Evolutionary conservation across 306 rosid species (phyloP), one percentile per base, ranked within the genome.

Genomic region (Canavalia gladiata): DNA sequence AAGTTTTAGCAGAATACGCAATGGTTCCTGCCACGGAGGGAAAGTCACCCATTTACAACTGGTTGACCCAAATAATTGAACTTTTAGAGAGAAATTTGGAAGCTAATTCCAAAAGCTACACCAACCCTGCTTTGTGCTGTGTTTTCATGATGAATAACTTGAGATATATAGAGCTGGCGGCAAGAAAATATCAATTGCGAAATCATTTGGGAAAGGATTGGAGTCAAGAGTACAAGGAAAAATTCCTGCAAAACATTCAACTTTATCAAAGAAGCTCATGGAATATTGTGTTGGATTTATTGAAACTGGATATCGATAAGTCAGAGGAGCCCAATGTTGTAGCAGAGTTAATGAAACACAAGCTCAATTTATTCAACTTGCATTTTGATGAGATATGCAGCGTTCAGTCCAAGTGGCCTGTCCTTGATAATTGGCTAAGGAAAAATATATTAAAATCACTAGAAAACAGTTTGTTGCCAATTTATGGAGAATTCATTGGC

Each of bases 121-220:
- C 77, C 55, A 86, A 90, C 70, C 65, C 83, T 34, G 83, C 90
- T 8, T 83, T 94, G 75, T 37, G 88, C 78, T 81, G 62, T 51
- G 72, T 91, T 55, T 91, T 90, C 76, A 79, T 91, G 91, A 89
- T 94, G 95, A 94, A 91, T 78, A 94, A 91, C 64, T 85, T 84
- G 49, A 64, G 84, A 52, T 86, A 82, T 81, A 90, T 90, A 37
- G 89, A 68, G 37, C 10, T 80, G 51, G 52, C 68, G 60, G 87
- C 81, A n/a, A 86, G 51, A 30, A 7, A 2, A 7, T 0, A 1
- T 28, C n/a, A 87, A 31, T 18, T 91, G 51, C 88, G 83, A 13
- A 65, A 63, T 0, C 83, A 86, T 45, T 68, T 90, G 2, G 91
- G 93, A 0, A 75, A 89, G 0, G 92, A 85, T 76, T 90, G 97